These are phyloP conservation scores for Caryopteris hybrid DNA, from an alignment of 305 asterid genomes.

Conservation along the genomic window DNA sequence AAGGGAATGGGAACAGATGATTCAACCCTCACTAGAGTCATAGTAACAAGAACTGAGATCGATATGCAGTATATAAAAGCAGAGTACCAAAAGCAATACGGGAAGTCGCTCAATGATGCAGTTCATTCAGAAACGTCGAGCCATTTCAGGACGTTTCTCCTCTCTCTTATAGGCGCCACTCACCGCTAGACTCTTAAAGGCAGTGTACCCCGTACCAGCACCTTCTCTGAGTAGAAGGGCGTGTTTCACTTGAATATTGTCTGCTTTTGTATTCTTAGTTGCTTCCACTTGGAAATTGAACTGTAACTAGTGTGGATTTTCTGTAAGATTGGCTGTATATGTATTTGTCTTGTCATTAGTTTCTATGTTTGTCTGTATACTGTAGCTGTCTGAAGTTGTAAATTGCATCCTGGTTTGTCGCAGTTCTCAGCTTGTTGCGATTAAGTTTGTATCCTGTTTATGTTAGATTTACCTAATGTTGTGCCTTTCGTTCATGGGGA, in stretches of 20 bases:
- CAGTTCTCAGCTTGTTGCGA: background rate
- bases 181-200: constrained; percentile 29
- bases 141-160: constrained; percentile 65
- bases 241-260: too few species aligned
- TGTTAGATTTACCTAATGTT: too few species aligned
- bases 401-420: background rate
- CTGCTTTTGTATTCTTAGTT: background rate
- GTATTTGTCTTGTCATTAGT: background rate
- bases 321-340: background rate
- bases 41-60: constrained; percentile 85
- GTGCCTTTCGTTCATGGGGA: too few species aligned
- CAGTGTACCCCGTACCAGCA: background rate
- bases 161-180: constrained; percentile 59
- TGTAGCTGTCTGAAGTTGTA: background rate
- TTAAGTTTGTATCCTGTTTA: background rate
- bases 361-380: background rate
- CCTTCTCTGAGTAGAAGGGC: too few species aligned
- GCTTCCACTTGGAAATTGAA: background rate
- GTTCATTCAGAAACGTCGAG: constrained; percentile 75
- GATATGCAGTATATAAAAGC: constrained; percentile 85
- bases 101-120: constrained; percentile 65
- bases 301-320: background rate
- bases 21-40: constrained; percentile 53
- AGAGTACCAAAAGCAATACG: constrained; percentile 67
- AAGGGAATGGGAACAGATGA: constrained; percentile 90